These are phyloP conservation scores for Myxozyma melibiosi DNA, from an alignment of 805 yeast species.

Conservation along the genomic window DNA sequence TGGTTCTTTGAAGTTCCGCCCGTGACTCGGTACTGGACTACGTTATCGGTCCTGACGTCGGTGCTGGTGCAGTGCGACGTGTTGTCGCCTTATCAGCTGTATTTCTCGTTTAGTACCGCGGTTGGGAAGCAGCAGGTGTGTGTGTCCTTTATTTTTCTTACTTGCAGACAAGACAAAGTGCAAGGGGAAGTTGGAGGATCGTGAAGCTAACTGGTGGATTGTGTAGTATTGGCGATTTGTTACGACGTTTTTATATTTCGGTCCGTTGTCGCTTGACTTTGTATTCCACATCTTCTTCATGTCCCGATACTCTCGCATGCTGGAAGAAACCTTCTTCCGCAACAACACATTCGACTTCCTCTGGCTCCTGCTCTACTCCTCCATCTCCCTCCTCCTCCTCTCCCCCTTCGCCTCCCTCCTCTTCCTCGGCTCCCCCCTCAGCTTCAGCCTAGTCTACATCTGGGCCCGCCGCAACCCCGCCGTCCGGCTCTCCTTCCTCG, in stretches of 20 bases:
- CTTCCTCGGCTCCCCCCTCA: constrained; percentile 47
- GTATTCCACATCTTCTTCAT: constrained; percentile 44
- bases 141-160: background rate
- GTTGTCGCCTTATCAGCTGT: constrained; percentile 42
- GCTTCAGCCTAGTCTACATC: constrained; percentile 47
- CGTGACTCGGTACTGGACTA: constrained; percentile 48
- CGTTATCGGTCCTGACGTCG: constrained; percentile 43
- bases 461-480: constrained; percentile 53
- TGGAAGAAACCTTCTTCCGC: constrained; percentile 44
- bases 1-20: constrained; percentile 51
- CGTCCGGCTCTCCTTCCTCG: constrained; percentile 46
- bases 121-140: constrained; percentile 39
- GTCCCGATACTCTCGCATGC: constrained; percentile 45
- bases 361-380: constrained; percentile 45
- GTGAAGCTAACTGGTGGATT: background rate
- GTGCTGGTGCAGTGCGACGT: constrained; percentile 44
- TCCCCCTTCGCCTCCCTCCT: constrained; percentile 42
- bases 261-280: constrained; percentile 46
- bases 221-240: constrained; percentile 47
- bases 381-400: constrained; percentile 39
- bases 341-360: constrained; percentile 44
- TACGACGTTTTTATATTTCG: constrained; percentile 49
- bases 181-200: background rate
- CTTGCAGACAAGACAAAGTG: too few relatives aligned
- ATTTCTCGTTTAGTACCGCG: constrained; percentile 44